Evolutionary conservation across 1,284 basidiomycete genomes (phyloP), one percentile per base, ranked within the genome.

Genomic region (Takashimella koratensis): DNA sequence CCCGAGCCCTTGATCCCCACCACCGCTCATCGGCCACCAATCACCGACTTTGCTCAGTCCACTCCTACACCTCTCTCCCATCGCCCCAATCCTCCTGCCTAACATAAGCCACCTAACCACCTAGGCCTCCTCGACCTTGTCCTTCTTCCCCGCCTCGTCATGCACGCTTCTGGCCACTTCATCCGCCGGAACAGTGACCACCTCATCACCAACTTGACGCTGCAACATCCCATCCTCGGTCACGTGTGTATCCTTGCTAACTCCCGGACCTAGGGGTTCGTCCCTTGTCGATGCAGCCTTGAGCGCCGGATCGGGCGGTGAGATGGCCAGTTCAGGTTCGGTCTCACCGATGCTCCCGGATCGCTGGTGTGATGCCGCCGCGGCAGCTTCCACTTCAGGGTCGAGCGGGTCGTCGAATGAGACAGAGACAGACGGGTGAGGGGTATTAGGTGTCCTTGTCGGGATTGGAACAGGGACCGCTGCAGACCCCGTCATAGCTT

Each of bases 181-280:
- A 62, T 76, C 75, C 55, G 69, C 65, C 3, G 75, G 74, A 1
- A 71, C 75, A 5, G 59, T 52, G 3, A 76, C 63, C 27, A 48
- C 59, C 19, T 62, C 46, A 13, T 72, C 75, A 26, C 59, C 58
- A 26, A 76, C 66, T 30, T 63, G 58, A 19, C 67, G 62, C 60
- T 69, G 59, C 21, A 76, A 52, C 62, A 75, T 57, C 8, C 73
- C 72, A 25, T 67, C 65, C 3, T 56, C 42, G 10, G 59, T 64
- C 5, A 75, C 54, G 2, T 58, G 58, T 25, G 68, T 67, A 49
- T 73, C 71, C 0, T 53, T 16, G 16, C 61, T 64, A 2, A 76
- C 74, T 11, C 75, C 76, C 2, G 71, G 75, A 16, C 76, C 76
- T 0, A 75, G 58, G 0, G 75, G 75, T 36, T 63, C 60, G 1